Conservation (phyloP, 2,329 filamentous ascomycete genomes). For the Fusarium pseudocircinatum region DNA sequence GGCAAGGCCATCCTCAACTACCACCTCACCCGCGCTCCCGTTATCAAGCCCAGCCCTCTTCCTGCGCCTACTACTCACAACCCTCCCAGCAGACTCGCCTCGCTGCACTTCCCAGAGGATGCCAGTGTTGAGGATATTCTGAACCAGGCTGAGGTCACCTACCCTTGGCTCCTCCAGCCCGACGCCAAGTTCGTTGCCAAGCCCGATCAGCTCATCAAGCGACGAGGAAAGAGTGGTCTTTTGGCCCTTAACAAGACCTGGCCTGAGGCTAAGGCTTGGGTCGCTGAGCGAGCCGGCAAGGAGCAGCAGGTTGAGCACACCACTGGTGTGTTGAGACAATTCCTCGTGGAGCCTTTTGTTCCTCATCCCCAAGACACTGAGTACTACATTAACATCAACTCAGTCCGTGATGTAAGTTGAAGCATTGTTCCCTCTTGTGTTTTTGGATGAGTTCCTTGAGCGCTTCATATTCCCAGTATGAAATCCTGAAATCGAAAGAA, state of each 20-base stretch:
- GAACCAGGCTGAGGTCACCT: constrained; percentile 94
- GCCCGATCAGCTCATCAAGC: constrained; percentile 99
- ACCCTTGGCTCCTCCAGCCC: constrained; percentile 89
- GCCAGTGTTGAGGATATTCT: constrained; percentile 84
- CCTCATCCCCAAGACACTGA: constrained; percentile 95
- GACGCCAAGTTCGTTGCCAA: constrained; percentile 97
- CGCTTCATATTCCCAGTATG: background rate
- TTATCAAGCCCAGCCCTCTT: constrained; percentile 98
- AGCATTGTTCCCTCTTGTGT: constrained; percentile 37
- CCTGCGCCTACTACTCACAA: constrained; percentile 88
- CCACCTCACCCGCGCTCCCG: constrained; percentile 95
- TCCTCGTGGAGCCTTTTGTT: constrained; percentile 98
- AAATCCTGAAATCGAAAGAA: background rate
- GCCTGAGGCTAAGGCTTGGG: constrained; percentile 92
- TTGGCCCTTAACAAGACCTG: constrained; percentile 97
- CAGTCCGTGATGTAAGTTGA: constrained; percentile 93
- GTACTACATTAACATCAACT: constrained; percentile 99
- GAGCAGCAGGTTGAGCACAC: constrained; percentile 91
- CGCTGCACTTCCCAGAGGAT: constrained; percentile 92
- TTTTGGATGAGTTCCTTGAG: background rate
- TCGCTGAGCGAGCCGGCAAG: constrained; percentile 92
- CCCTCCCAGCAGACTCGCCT: constrained; percentile 87
- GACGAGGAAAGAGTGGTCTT: constrained; percentile 98
- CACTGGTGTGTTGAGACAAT: constrained; percentile 88
- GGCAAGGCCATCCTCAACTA: constrained; percentile 99